These are phyloP conservation scores for Solanum pennellii DNA, from an alignment of 257 asterid species.

Conservation along the genomic window DNA sequence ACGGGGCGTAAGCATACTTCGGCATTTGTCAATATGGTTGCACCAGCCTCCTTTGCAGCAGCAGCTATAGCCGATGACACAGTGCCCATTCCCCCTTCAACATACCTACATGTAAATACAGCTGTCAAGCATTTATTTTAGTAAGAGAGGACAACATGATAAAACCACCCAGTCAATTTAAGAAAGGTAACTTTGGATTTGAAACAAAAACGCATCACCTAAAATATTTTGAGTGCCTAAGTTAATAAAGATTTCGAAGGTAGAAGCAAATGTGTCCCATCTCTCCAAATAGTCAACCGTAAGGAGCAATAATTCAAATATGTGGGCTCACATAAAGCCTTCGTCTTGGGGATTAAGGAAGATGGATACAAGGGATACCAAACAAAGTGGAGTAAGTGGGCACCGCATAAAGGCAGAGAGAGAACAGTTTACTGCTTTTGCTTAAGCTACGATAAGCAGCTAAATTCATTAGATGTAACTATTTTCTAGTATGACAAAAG, in stretches of 20 bases:
- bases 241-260: not conserved
- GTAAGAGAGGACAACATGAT: not conserved
- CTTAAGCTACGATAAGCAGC: not conserved
- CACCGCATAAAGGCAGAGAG: not conserved
- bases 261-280: not conserved
- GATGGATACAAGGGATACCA: not conserved
- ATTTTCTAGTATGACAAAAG: not conserved
- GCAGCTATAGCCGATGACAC: constrained; percentile 69
- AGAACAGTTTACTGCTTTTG: not conserved
- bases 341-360: not conserved
- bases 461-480: not conserved
- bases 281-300: not conserved
- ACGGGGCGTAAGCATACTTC: constrained; percentile 47
- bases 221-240: not conserved
- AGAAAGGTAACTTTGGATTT: not conserved
- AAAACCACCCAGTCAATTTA: not conserved
- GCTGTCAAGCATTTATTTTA: constrained; percentile 2
- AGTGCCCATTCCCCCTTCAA: constrained; percentile 98
- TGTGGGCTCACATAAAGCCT: not conserved
- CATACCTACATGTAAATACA: constrained; percentile 46
- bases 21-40: constrained; percentile 57
- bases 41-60: constrained; percentile 92
- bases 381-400: not conserved
- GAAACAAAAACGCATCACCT: not conserved
- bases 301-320: not conserved